Evolutionary conservation across 2,329 filamentous ascomycete genomes (phyloP), one percentile per base, ranked within the genome.

Genomic region (Ophiostoma sp.): DNA sequence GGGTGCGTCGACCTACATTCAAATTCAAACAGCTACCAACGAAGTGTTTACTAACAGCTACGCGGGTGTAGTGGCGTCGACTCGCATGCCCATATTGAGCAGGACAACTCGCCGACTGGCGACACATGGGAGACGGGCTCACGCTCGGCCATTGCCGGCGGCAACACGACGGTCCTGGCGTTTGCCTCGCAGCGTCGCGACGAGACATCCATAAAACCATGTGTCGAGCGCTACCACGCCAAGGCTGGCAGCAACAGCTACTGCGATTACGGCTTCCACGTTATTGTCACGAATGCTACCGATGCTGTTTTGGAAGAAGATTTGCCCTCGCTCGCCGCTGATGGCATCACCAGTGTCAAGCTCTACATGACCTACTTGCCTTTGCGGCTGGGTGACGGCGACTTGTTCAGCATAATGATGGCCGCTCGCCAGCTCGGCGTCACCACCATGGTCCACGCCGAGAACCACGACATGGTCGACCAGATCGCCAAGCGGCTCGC

Each of bases 141-240:
- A 0, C 82, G 87, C 6, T 86, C 83, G 33, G 88, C 88, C 1
- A 82, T 89, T 64, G 87, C 86, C 3, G 87, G 88, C 6, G 88
- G 87, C 25, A 89, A 85, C 17, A 90, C 88, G 0, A 89, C 88
- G 0, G 81, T 90, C 11, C 78, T 90, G 22, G 84, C 87, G 0
- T 90, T 90, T 77, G 88, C 87, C 0, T 83, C 84, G 3, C 88
- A 89, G 77, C 80, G 82, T 48, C 84, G 84, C 33, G 76, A 79
- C 2, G 82, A 87, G 17, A 79, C 81, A 4, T 84, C 82, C 7
- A 84, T 87, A 80, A 87, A 82, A 81, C 91, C 89, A 80, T 93
- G 92, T 80, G 92, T 89, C 71, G 88, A 84, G 72, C 92, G 91
- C 77, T 93, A 94, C 76, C 89, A 90, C 76, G 90, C 88, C 52